Percentiles rank a stretch among this genome's conserved stretches.
Evolutionary conservation across 2,329 filamentous ascomycete species (phyloP).

Genomic region (Diaporthe longicolla): DNA sequence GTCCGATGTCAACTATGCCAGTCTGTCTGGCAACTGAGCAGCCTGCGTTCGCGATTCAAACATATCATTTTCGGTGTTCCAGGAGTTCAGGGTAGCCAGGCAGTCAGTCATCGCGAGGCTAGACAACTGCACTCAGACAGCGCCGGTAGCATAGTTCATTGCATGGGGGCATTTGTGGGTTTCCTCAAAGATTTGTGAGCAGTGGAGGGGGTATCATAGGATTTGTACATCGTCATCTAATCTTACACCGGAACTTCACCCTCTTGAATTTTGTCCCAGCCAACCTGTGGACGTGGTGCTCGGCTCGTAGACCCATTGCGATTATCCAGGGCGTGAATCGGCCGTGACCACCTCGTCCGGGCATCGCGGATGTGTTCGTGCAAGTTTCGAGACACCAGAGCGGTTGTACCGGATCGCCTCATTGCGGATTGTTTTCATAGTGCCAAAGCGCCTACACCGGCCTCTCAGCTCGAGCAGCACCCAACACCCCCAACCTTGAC

Average conservation of each 20-base stretch:
- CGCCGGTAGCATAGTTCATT: slow-evolving; percentile 22
- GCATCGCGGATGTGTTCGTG: not conserved
- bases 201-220: slow-evolving; percentile 52
- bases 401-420: not conserved
- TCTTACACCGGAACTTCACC: slow-evolving; percentile 33
- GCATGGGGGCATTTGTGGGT: slow-evolving; percentile 14
- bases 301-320: not conserved
- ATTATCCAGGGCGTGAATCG: not conserved
- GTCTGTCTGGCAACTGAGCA: slow-evolving; percentile 75
- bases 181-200: not conserved
- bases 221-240: slow-evolving; percentile 42
- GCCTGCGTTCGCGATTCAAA: not conserved
- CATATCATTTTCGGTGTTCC: slow-evolving; percentile 47
- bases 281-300: not conserved
- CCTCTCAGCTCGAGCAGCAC: slow-evolving; percentile 38
- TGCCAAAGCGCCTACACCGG: not conserved
- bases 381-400: not conserved
- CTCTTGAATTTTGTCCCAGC: not conserved
- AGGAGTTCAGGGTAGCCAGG: slow-evolving; percentile 46
- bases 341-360: not conserved
- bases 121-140: slow-evolving; percentile 3
- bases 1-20: slow-evolving; percentile 86
- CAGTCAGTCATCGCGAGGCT: not conserved
- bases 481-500: slow-evolving; percentile 51
- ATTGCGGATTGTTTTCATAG: not conserved